Evolutionary conservation across 305 asterid genomes (phyloP), one percentile per base, ranked within the genome.

Genomic region (Andrographis paniculata): DNA sequence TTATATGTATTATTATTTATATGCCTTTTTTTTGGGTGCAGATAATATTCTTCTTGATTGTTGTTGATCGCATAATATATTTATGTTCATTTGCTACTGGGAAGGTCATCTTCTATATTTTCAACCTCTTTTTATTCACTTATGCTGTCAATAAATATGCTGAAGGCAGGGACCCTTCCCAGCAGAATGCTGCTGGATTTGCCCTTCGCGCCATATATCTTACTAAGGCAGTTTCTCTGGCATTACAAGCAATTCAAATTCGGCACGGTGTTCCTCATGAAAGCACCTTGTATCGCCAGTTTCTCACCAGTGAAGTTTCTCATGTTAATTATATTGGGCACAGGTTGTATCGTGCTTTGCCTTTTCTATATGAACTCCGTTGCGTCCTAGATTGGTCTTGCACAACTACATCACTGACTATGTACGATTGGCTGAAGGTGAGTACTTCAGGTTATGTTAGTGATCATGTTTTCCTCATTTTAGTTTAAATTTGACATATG

Each of bases 371-470:
- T 53, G 99, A 92, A 69, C 61, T 92, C 51, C 69, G 99, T 52
- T 87, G 96, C 37, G 96, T 92, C 54, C 95, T 92, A 63, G 99
- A 92, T 69, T 92, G 99, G 99, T 92, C 99, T 0, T 92, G 99
- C 72, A 87, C 99, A 14, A 75, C 81, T 12, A 92, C 96, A 33
- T 81, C 99, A 31, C 66, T 92, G 65, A 92, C 96, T 35, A 92
- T 92, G 99, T 92, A 92, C 51, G 99, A 92, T 69, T 92, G 96
- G 99, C 78, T 92, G 66, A 92, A 92, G 94, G 99, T 92, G 64
- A 71, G 69, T n/a, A n/a, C n/a, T n/a, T n/a, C n/a, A n/a, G n/a
- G n/a, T n/a, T n/a, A n/a, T n/a, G n/a, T n/a, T n/a, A n/a, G n/a
- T n/a, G n/a, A n/a, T n/a, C n/a, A n/a, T n/a, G n/a, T n/a, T 42